Percentiles rank a stretch among this genome's conserved stretches.
phyloP scores from a whole-genome alignment of 192 early-diverging fungal species.

The Dimargaris xerosporica region DNA sequence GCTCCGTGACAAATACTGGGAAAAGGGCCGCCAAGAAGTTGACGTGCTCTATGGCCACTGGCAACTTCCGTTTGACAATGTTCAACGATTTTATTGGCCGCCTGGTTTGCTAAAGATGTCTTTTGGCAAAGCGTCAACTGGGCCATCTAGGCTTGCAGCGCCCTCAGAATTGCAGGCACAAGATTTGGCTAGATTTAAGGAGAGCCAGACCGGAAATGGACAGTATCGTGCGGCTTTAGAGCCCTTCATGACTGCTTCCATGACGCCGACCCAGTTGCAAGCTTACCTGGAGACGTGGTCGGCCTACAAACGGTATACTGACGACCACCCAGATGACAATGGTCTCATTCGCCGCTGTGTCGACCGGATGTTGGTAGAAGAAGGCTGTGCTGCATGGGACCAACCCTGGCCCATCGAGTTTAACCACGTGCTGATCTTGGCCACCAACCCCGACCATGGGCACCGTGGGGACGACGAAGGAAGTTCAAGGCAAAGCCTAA shows the following conservation, averaged over 20 bases:
- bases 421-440: conserved; percentile 4
- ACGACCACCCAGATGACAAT: conserved; percentile 16
- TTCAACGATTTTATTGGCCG: conserved; percentile 14
- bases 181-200: background rate
- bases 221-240: conserved; percentile 13
- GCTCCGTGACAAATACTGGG: conserved; percentile 17
- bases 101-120: background rate
- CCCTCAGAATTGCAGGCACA: background rate
- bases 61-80: conserved; percentile 14
- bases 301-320: conserved; percentile 10
- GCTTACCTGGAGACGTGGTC: conserved; percentile 20
- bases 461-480: too few relatives aligned
- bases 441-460: background rate
- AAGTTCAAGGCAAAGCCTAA: too few relatives aligned
- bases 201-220: conserved; percentile 13
- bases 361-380: conserved; percentile 6
- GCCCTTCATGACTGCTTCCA: conserved; percentile 14
- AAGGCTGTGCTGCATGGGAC: background rate
- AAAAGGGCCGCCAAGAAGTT: conserved; percentile 17
- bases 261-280: conserved; percentile 17
- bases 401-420: background rate
- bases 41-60: conserved; percentile 19
- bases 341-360: conserved; percentile 12
- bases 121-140: background rate
- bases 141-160: background rate